Percentiles rank a stretch among this genome's conserved stretches.
Evolutionary conservation across 2,329 filamentous ascomycete species (phyloP).

Genomic region (Nothopassalora personata): DNA sequence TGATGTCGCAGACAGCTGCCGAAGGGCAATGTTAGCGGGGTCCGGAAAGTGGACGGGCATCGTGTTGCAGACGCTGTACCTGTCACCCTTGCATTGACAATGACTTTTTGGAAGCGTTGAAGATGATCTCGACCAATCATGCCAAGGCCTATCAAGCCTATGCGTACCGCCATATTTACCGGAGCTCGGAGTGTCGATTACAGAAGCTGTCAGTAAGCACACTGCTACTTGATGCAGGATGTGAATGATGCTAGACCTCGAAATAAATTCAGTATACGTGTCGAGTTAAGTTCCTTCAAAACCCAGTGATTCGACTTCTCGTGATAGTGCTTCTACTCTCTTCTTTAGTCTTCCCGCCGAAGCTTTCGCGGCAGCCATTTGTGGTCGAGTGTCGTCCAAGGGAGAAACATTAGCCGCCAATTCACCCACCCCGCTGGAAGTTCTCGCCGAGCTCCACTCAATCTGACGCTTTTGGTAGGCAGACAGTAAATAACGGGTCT

Average conservation of each 20-base stretch:
- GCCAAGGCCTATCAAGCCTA: not conserved
- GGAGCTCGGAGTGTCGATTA: not conserved
- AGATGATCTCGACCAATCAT: not conserved
- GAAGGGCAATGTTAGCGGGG: not conserved
- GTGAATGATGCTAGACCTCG: too few relatives aligned
- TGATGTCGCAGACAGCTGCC: not conserved
- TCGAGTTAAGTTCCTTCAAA: too few relatives aligned
- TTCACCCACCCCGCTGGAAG: not conserved
- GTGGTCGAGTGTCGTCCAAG: not conserved
- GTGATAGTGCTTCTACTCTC: not conserved
- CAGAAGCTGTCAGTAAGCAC: too few relatives aligned
- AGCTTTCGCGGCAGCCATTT: not conserved
- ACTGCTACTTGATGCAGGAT: too few relatives aligned
- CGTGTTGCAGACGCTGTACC: not conserved
- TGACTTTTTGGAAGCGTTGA: not conserved
- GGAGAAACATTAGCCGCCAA: not conserved
- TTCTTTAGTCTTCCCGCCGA: not conserved
- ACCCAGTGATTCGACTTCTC: too few relatives aligned
- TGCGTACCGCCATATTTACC: not conserved
- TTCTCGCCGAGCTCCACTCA: not conserved
- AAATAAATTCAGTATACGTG: too few relatives aligned
- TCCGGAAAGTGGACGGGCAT: not conserved
- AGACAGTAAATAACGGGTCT: too few relatives aligned
- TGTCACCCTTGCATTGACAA: not conserved
- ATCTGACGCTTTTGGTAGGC: not conserved